These are phyloP conservation scores for Salix viminalis DNA, from an alignment of 345 rosid species.

Conservation along the genomic window DNA sequence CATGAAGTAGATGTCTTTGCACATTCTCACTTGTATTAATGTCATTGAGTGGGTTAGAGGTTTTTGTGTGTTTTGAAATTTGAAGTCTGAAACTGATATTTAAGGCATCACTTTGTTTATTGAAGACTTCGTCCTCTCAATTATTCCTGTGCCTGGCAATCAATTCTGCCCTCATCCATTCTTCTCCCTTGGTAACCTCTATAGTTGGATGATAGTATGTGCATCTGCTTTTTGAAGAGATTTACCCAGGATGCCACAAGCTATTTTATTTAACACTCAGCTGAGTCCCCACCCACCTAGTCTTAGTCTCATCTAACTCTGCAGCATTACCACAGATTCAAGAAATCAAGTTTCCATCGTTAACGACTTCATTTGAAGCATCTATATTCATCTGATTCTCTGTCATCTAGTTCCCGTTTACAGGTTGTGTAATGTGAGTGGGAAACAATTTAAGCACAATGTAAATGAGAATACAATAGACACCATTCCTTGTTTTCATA, in stretches of 20 bases:
- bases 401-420: too few relatives aligned
- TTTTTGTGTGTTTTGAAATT: not conserved
- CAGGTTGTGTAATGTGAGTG: too few relatives aligned
- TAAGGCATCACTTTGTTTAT: not conserved
- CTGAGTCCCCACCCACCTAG: too few relatives aligned
- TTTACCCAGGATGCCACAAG: not conserved
- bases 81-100: not conserved
- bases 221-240: not conserved
- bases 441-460: not conserved
- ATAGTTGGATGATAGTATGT: not conserved
- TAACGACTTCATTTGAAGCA: too few relatives aligned
- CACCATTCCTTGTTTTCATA: not conserved
- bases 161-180: conserved; percentile 10
- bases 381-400: too few relatives aligned
- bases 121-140: conserved; percentile 3
- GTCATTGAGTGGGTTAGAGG: not conserved
- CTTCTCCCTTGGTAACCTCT: not conserved
- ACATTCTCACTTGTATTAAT: not conserved
- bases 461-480: not conserved
- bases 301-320: too few relatives aligned
- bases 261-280: too few relatives aligned
- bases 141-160: conserved; percentile 6
- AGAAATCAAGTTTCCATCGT: too few relatives aligned
- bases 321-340: too few relatives aligned
- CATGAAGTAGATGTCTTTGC: not conserved